Conservation (phyloP, 2,329 filamentous ascomycete genomes). For the Penicillium sclerotiorum region DNA sequence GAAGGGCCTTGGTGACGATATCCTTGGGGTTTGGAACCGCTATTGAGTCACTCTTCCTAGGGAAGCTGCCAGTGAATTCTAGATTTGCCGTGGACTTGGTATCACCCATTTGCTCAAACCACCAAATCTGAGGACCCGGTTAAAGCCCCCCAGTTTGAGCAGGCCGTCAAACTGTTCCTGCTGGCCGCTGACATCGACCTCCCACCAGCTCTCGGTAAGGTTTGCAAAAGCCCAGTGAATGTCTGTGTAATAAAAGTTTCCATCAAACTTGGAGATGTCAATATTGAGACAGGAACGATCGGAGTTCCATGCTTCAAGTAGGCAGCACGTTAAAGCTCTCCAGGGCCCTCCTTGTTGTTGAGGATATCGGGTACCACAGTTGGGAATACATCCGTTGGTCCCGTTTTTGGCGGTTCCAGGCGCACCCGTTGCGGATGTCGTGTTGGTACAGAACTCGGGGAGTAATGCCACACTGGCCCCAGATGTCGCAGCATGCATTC, state of each 20-base stretch:
- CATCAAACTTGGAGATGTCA: background rate
- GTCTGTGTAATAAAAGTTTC: background rate
- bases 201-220: background rate
- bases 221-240: background rate
- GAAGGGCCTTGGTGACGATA: conserved; percentile 2
- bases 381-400: conserved; percentile 2
- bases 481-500: conserved; percentile 48
- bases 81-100: too few relatives aligned
- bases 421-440: conserved; percentile 24
- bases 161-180: background rate
- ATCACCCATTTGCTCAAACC: background rate
- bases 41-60: conserved; percentile 6
- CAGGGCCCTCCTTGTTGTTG: background rate
- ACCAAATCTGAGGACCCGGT: background rate
- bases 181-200: background rate
- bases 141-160: background rate
- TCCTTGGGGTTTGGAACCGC: conserved; percentile 7
- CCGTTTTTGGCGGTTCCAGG: conserved; percentile 44
- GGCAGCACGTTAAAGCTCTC: background rate
- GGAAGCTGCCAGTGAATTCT: too few relatives aligned
- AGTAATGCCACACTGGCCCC: conserved; percentile 52
- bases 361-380: background rate
- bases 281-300: background rate
- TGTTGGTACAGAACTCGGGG: conserved; percentile 47
- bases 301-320: background rate